Evolutionary conservation across 2,329 filamentous ascomycete genomes (phyloP), one percentile per base, ranked within the genome.

Genomic region (Xylariaceae sp.): DNA sequence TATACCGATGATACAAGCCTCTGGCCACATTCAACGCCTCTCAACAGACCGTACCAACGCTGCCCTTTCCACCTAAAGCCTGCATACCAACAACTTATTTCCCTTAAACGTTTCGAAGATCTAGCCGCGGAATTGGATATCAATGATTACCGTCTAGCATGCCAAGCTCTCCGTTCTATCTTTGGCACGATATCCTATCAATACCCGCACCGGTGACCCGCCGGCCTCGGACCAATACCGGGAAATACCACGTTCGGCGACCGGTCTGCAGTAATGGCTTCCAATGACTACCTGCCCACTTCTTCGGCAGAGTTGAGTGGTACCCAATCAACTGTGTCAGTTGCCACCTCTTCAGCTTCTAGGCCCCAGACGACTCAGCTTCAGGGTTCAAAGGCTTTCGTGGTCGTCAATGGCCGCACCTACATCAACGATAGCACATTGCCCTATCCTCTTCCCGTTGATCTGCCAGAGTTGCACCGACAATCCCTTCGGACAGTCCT

Each of bases 401-500:
- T 87, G 61, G 74, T 85, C 60, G 85, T 87, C 65, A 86, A 94
- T 74, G 89, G 89, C 50, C 87, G 91, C 55, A 87, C 87, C 46
- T 96, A 92, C 72, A 80, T 95, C 60, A 84, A 87, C 67, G 89
- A 95, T 66, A 75, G 80, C 6, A 77, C 80, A 2, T 74, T 88
- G 32, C 74, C 83, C 6, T 96, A 97, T 65, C 90, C 90, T n/a
- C 77, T 96, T 2, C 92, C 92, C 40, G 87, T 88, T 73, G 92
- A 96, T 72, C 80, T 96, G 41, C 77, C 86, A 41, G 91, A 96
- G 72, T 80, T 95, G 47, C 90, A 96, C 71, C 83, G 91, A 54
- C 91, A 96, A 72, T 91, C 85, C 47, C 76, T 96, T 53, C 84
- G 89, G 56, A 95, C 91, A 0, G 78, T 95, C 62, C 80, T 96